Base-by-base conservation (phyloP, 1,139 yeast genomes). In the Nakaseomyces bracarensis region DNA sequence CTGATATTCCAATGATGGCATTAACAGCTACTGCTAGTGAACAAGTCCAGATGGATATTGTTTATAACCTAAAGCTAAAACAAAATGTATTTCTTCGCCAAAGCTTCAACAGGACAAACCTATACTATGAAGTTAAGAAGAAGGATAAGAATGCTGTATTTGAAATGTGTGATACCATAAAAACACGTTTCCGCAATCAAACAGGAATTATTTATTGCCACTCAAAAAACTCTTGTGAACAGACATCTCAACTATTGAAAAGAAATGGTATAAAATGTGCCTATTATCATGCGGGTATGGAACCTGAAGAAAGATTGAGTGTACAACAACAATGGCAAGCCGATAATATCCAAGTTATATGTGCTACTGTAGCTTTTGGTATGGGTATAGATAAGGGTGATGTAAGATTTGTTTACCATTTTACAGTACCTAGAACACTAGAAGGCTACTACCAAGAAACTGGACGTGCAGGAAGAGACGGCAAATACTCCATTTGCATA, bases 401-500 rank as follows among this genome's bases (percentile, higher is more conserved):
- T 62, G 98, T 91, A 7, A 66, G 98, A 42, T 89, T 75, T 68
- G 97, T 91, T 3, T 78, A 85, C 40, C 98, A 91, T 64, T 70
- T 82, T 47, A 83, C 89, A n/a, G 68, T 91, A 29, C 97, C 98
- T 0, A 68, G 96, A 55, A 84, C 87, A 39, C 67, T 91, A 47
- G 98, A 91, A 65, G 97, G 97, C 0, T 91, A 91, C 59, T 91
- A 91, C 55, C 98, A 91, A 64, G 98, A 91, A 61, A 87, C 97
- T 1, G 98, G 98, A n/a, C 78, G 98, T 63, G 98, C 97, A 2
- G 98, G 98, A 3, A 75, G 98, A 65, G 98, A 91, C 67, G 96
- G 97, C 0, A 66, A 75, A 3, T 74, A 67, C 37, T 81, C 95
- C 1, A 81, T 80, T 47, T 91, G 97, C 64, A 74, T 84, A 14